These are phyloP conservation scores for Alternaria arbusti DNA, from an alignment of 2,329 filamentous ascomycete genomes.

Conservation along the genomic window DNA sequence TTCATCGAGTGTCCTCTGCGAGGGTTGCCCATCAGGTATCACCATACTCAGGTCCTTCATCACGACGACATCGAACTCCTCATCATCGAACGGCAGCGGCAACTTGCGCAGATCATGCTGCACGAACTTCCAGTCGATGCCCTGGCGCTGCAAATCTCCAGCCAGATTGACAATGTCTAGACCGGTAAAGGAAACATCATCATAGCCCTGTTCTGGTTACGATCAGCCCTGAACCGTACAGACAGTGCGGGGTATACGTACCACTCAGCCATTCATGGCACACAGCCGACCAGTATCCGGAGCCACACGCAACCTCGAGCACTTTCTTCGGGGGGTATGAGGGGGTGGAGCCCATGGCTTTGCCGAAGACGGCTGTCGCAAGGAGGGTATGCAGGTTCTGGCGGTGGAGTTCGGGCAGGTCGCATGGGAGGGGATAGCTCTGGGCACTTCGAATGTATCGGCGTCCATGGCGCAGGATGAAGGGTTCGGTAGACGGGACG, in stretches of 20 bases:
- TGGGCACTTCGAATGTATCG: conserved; percentile 80
- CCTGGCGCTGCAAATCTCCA: conserved; percentile 68
- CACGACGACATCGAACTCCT: conserved; percentile 87
- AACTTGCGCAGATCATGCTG: conserved; percentile 80
- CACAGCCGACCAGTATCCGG: conserved; percentile 87
- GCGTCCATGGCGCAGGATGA: conserved; percentile 77
- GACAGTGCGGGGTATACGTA: background rate
- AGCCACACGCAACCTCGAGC: conserved; percentile 86
- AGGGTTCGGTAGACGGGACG: conserved; percentile 48
- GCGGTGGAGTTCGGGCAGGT: conserved; percentile 84
- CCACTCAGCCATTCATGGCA: conserved; percentile 80
- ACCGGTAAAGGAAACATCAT: conserved; percentile 78
- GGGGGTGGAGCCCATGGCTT: conserved; percentile 75
- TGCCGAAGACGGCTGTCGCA: conserved; percentile 79
- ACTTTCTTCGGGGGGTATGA: conserved; percentile 69
- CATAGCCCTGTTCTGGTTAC: conserved; percentile 61
- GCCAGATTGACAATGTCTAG: conserved; percentile 80
- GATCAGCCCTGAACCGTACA: conserved; percentile 1
- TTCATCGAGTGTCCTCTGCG: conserved; percentile 70
- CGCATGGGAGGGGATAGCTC: conserved; percentile 83
- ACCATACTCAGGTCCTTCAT: conserved; percentile 81
- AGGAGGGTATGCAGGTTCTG: conserved; percentile 85
- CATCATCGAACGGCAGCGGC: conserved; percentile 79
- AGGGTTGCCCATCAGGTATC: conserved; percentile 63
- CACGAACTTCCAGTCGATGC: conserved; percentile 87